phyloP scores from a whole-genome alignment of 257 asterid species.

The Schizonepeta tenuifolia region DNA sequence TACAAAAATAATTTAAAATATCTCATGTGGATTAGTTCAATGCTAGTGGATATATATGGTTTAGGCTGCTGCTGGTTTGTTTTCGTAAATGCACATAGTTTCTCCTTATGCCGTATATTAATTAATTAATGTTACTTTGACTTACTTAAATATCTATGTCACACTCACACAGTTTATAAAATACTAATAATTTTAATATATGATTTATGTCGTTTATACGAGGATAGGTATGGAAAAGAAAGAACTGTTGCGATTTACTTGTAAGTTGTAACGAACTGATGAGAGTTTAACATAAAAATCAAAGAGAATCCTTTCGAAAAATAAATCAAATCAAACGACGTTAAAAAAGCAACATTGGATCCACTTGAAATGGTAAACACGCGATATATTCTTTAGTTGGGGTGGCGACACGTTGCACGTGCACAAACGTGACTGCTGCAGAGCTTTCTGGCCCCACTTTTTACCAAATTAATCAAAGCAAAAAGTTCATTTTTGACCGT shows the following conservation, averaged over 20 bases:
- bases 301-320: too few species aligned
- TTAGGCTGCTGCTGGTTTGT: background rate
- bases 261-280: too few species aligned
- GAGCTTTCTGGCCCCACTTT: conserved; percentile 40
- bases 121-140: background rate
- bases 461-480: conserved; percentile 44
- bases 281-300: too few species aligned
- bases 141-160: background rate
- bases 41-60: background rate
- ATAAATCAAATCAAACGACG: too few species aligned
- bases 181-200: background rate
- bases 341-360: conserved; percentile 22
- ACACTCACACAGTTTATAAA: background rate
- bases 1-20: conserved; percentile 16
- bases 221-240: background rate
- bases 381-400: conserved; percentile 17
- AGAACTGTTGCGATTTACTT: too few species aligned
- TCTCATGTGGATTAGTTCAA: background rate
- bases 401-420: conserved; percentile 59
- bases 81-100: background rate
- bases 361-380: conserved; percentile 30
- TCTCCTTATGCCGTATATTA: background rate
- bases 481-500: conserved; percentile 60
- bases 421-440: conserved; percentile 53
- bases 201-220: background rate